phyloP scores from a whole-genome alignment of 2,329 filamentous ascomycete species.

The Arachnomyces sp. region DNA sequence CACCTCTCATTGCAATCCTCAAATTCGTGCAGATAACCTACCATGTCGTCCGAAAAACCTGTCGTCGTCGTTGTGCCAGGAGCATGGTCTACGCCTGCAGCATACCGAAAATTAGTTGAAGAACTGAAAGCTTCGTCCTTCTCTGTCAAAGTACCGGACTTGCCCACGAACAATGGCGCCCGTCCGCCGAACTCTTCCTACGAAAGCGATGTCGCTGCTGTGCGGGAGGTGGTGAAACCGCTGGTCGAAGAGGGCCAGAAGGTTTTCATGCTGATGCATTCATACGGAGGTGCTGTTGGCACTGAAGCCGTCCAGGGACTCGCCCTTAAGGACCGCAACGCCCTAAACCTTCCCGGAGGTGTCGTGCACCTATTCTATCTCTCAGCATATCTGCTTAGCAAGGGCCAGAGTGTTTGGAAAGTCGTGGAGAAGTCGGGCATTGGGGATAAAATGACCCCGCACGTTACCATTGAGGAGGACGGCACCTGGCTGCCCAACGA shows the following conservation, averaged over 20 bases:
- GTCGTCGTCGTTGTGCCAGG: too few relatives aligned
- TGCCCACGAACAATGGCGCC: conserved; percentile 12
- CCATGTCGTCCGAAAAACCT: too few relatives aligned
- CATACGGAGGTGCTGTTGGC: conserved; percentile 20
- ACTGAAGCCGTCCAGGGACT: conserved; percentile 15
- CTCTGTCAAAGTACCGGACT: conserved; percentile 13
- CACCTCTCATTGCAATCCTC: too few relatives aligned
- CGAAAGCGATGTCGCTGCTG: conserved; percentile 8
- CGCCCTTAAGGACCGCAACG: conserved; percentile 5
- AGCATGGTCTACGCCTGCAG: too few relatives aligned
- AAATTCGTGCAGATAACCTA: too few relatives aligned
- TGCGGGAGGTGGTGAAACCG: conserved; percentile 6
- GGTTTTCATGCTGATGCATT: conserved; percentile 19
- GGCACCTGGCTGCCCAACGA: too few relatives aligned
- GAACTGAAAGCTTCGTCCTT: conserved; percentile 12
- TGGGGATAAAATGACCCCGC: too few relatives aligned
- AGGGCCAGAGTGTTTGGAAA: conserved; percentile 4
- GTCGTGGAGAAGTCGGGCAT: conserved; percentile 9
- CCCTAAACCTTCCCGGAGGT: conserved; percentile 9
- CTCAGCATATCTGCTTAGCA: conserved; percentile 15
- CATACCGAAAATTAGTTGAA: conserved; percentile 11
- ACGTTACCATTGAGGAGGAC: too few relatives aligned
- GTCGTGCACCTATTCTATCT: conserved; percentile 17
- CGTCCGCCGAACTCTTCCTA: conserved; percentile 7
- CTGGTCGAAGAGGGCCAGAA: conserved; percentile 10